Evolutionary conservation across 2,329 filamentous ascomycete species (phyloP).

Genomic region (Exophiala bonariae): DNA sequence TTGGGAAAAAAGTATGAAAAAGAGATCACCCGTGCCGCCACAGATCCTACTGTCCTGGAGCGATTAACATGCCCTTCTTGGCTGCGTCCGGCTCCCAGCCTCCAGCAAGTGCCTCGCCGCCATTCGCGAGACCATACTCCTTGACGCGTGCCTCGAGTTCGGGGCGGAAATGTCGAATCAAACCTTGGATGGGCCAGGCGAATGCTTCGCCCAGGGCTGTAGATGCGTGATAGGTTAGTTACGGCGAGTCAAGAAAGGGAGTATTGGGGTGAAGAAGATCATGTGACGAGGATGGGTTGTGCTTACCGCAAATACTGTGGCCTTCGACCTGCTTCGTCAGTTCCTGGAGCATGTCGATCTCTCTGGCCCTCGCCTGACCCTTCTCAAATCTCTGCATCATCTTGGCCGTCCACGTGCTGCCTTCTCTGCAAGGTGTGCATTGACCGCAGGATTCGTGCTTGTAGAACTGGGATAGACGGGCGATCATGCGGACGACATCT

Average conservation of each 20-base stretch:
- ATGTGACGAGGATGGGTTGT: constrained; percentile 34
- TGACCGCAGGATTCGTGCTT: constrained; percentile 97
- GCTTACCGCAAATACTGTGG: constrained; percentile 91
- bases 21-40: too few species aligned
- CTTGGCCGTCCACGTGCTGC: constrained; percentile 98
- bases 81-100: constrained; percentile 78
- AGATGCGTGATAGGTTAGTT: not conserved
- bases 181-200: constrained; percentile 95
- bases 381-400: constrained; percentile 97
- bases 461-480: constrained; percentile 93
- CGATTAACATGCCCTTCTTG: constrained; percentile 78
- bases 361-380: constrained; percentile 80
- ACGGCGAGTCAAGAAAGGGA: too few species aligned
- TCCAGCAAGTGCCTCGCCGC: constrained; percentile 70
- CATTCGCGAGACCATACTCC: constrained; percentile 74
- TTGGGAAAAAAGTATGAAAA: too few species aligned
- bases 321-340: constrained; percentile 99
- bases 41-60: constrained; percentile 76
- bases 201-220: constrained; percentile 91
- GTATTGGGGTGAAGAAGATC: too few species aligned
- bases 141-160: constrained; percentile 91
- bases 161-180: constrained; percentile 96
- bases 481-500: constrained; percentile 92
- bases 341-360: constrained; percentile 99
- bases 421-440: constrained; percentile 98